Base-by-base conservation (phyloP, 306 rosid genomes). In the Pyrus pyrifolia region DNA sequence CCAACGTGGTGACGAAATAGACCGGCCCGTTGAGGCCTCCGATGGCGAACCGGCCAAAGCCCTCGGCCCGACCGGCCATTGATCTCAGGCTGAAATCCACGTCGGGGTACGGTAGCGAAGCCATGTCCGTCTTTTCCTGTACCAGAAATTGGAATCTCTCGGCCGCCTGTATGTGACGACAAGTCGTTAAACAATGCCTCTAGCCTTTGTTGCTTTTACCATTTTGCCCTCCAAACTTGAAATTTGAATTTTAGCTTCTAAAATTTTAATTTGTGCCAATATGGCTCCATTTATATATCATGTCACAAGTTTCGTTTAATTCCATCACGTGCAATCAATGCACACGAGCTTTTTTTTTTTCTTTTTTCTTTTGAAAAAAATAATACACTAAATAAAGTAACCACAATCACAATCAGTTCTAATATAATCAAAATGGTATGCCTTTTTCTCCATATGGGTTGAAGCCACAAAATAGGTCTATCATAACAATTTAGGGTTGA, bases 11-110 rank as follows among this genome's bases (percentile, higher is more conserved):
- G 78, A 91, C 92, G 22, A 17, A 61, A 81, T 86, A 91, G 77
- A 91, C 65, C 21, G 80, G 45, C 15, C 96, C 92, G 67, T 83
- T 49, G 23, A 87, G 86, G 31, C 92, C 96, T 17, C 96, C 96
- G 11, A 87, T 70, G 68, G 96, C 42, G 58, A 25, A 53, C 73
- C 87, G 85, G 30, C 90, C 91, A 58, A 87, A 91, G 11, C 96
- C 90, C 85, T 91, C 92, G 0, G 91, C 90, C 15, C 74, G 67
- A 52, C 86, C 89, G 14, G 93, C 89, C 78, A 91, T 38, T 22
- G 82, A 80, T 72, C 90, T 74, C 79, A 89, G 55, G 40, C 12
- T 76, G 17, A 87, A 87, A 80, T 91, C 93, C 8, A 81, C 88
- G 44, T 89, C 90, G 13, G 79, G 73, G 80, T 86, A 91, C 8